Evolutionary conservation across 306 rosid genomes (phyloP).

Genomic region (Astragalus glycyphyllos): DNA sequence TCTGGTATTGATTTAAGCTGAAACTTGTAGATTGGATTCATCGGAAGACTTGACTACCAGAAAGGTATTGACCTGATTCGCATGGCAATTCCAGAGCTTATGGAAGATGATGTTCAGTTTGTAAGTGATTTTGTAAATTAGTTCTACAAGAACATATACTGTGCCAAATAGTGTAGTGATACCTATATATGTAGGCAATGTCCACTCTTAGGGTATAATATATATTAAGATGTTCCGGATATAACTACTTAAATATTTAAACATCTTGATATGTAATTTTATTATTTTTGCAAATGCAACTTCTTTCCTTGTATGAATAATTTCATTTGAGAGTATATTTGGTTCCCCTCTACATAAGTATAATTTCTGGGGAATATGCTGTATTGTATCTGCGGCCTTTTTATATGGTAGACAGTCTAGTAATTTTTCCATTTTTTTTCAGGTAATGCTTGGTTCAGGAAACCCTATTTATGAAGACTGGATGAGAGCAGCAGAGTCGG

Average conservation of each 20-base stretch:
- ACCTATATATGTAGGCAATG: slow-evolving; percentile 9
- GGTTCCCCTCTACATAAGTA: slow-evolving; percentile 29
- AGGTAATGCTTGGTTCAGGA: slow-evolving; percentile 97
- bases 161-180: slow-evolving; percentile 15
- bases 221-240: not conserved
- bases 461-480: slow-evolving; percentile 66
- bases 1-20: slow-evolving; percentile 38
- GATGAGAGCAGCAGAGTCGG: slow-evolving; percentile 82
- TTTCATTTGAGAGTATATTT: slow-evolving; percentile 33
- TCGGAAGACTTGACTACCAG: slow-evolving; percentile 89
- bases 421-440: slow-evolving; percentile 42
- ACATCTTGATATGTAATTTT: slow-evolving; percentile 16
- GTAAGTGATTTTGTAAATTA: slow-evolving; percentile 58
- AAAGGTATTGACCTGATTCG: slow-evolving; percentile 85
- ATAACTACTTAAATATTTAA: slow-evolving; percentile 20
- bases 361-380: slow-evolving; percentile 27
- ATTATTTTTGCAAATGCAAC: slow-evolving; percentile 15
- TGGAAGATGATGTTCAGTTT: slow-evolving; percentile 84
- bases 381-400: slow-evolving; percentile 16
- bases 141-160: slow-evolving; percentile 18
- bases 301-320: slow-evolving; percentile 29
- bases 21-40: slow-evolving; percentile 77
- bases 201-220: slow-evolving; percentile 25
- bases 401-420: slow-evolving; percentile 10
- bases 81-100: slow-evolving; percentile 63